A percentile compares a stretch with the other conserved stretches of the same genome.
Evolutionary conservation across 306 rosid species (phyloP).

Genomic region (Lathyrus sativus): DNA sequence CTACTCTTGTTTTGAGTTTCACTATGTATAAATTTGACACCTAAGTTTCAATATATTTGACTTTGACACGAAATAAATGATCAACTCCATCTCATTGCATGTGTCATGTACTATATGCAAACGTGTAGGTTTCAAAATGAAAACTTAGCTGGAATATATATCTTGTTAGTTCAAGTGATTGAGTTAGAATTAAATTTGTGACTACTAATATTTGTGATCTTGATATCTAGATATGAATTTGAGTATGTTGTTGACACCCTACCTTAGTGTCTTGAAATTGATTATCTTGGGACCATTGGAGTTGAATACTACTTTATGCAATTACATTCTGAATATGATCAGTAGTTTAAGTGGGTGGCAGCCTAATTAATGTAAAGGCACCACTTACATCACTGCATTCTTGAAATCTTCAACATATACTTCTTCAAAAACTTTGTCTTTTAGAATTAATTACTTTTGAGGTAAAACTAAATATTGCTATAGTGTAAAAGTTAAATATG

Average conservation of each 20-base stretch:
- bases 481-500: too few relatives aligned
- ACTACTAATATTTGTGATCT: not conserved
- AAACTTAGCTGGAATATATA: too few relatives aligned
- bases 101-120: slow-evolving; percentile 40
- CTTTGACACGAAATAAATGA: slow-evolving; percentile 38
- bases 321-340: slow-evolving; percentile 29
- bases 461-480: too few relatives aligned
- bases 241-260: not conserved
- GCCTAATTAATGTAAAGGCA: slow-evolving; percentile 41
- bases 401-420: slow-evolving; percentile 29
- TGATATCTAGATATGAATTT: too few relatives aligned
- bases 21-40: slow-evolving; percentile 36
- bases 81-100: slow-evolving; percentile 30
- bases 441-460: not conserved
- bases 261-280: not conserved
- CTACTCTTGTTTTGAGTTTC: not conserved
- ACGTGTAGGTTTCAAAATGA: slow-evolving; percentile 5
- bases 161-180: too few relatives aligned
- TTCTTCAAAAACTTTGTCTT: not conserved
- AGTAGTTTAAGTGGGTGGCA: slow-evolving; percentile 44
- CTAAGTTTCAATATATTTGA: not conserved
- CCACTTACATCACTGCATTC: slow-evolving; percentile 37
- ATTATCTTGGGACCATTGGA: slow-evolving; percentile 39
- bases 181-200: not conserved
- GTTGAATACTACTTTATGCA: slow-evolving; percentile 18